Percentiles rank a stretch among this genome's conserved stretches.
Conservation (phyloP, 805 yeast species). For the Komagataella mondaviorum region DNA sequence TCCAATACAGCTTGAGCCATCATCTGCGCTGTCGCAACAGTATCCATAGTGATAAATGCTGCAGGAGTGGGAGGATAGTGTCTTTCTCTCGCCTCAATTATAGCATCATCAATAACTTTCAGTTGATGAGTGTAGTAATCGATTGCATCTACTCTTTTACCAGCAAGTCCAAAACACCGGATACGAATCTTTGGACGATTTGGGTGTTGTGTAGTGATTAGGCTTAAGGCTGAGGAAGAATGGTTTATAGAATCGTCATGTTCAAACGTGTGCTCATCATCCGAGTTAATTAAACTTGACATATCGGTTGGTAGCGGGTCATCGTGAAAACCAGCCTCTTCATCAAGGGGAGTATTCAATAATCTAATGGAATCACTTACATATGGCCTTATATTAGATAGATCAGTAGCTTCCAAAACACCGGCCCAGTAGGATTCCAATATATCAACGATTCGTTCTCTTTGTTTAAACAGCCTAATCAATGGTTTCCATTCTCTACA, state of each 20-base stretch:
- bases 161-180: constrained; percentile 52
- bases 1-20: constrained; percentile 92
- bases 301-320: constrained; percentile 18
- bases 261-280: not conserved
- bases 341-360: constrained; percentile 7
- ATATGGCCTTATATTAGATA: not conserved
- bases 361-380: constrained; percentile 15
- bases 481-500: constrained; percentile 81
- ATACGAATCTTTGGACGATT: constrained; percentile 50
- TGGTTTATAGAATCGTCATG: constrained; percentile 1
- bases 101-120: constrained; percentile 57
- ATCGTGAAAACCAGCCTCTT: constrained; percentile 15
- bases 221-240: constrained; percentile 4
- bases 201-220: constrained; percentile 6
- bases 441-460: constrained; percentile 37
- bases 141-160: constrained; percentile 69
- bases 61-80: constrained; percentile 78
- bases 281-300: not conserved
- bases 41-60: constrained; percentile 89
- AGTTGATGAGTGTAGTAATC: constrained; percentile 60
- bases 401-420: constrained; percentile 33
- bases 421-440: constrained; percentile 66
- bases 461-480: constrained; percentile 47
- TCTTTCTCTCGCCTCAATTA: constrained; percentile 45
- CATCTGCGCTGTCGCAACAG: constrained; percentile 93